Evolutionary conservation across 2,329 filamentous ascomycete genomes (phyloP).

Genomic region (Geosmithia morbida): DNA sequence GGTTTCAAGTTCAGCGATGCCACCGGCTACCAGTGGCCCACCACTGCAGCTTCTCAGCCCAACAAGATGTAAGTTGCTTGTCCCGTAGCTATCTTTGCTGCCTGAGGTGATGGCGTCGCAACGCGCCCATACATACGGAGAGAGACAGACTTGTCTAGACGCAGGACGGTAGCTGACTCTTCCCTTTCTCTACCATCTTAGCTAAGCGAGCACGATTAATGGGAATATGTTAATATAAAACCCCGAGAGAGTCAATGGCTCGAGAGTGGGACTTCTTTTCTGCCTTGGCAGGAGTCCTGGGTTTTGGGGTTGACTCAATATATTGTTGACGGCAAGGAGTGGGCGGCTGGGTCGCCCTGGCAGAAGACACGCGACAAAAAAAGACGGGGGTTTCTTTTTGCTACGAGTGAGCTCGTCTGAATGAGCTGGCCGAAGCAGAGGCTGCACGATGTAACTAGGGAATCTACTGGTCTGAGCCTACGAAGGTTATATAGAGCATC

Average conservation of each 20-base stretch:
- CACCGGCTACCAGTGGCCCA: slow-evolving; percentile 89
- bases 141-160: background rate
- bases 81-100: background rate
- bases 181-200: too few relatives aligned
- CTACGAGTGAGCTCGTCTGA: background rate
- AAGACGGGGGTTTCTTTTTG: background rate
- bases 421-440: background rate
- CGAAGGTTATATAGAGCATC: slow-evolving; percentile 1
- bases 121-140: too few relatives aligned
- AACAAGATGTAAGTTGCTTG: slow-evolving; percentile 63
- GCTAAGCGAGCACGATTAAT: too few relatives aligned
- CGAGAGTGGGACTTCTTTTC: too few relatives aligned
- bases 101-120: background rate
- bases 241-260: too few relatives aligned
- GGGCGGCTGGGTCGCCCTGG: too few relatives aligned
- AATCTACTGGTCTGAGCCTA: background rate
- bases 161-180: too few relatives aligned
- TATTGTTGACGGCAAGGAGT: too few relatives aligned
- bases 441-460: background rate
- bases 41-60: slow-evolving; percentile 47
- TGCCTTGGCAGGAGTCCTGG: too few relatives aligned
- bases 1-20: slow-evolving; percentile 99
- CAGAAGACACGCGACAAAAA: too few relatives aligned
- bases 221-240: too few relatives aligned
- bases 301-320: too few relatives aligned